These are phyloP conservation scores for Gremmenia infestans DNA, from an alignment of 2,329 filamentous ascomycete species.

Conservation along the genomic window DNA sequence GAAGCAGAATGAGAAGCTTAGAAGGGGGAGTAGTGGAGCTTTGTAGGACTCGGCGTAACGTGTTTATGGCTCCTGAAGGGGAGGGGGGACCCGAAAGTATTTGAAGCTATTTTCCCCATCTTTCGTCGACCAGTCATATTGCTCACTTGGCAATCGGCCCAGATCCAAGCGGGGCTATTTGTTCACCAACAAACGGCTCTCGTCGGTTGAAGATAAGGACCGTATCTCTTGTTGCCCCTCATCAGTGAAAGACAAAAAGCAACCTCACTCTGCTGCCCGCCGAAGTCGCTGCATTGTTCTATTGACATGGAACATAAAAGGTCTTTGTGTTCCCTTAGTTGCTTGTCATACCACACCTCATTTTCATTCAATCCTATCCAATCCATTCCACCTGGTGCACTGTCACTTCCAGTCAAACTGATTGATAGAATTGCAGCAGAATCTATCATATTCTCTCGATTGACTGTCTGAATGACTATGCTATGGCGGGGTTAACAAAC, in stretches of 20 bases:
- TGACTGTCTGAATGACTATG: neutral
- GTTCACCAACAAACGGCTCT: conserved; percentile 8
- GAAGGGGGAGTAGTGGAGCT: too few species aligned
- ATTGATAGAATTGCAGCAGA: neutral
- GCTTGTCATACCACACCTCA: neutral
- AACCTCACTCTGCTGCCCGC: neutral
- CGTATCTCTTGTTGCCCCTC: conserved; percentile 10
- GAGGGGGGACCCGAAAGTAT: too few species aligned
- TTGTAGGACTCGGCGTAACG: too few species aligned
- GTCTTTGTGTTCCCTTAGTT: neutral
- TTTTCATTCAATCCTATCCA: neutral
- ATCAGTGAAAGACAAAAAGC: neutral
- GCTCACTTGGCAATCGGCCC: neutral
- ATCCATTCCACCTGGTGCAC: too few species aligned
- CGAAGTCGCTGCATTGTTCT: conserved; percentile 14
- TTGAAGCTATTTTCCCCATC: neutral
- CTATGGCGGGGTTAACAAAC: conserved; percentile 20
- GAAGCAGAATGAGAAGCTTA: neutral
- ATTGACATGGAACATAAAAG: neutral
- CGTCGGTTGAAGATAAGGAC: conserved; percentile 14
- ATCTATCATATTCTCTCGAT: neutral
- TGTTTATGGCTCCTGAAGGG: too few species aligned
- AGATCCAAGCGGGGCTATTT: neutral
- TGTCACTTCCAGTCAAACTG: neutral
- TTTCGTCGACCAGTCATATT: neutral